Percentiles rank a stretch among this genome's conserved stretches.
phyloP scores from a whole-genome alignment of 169 alveolate species.

The Plasmodium chabaudi region DNA sequence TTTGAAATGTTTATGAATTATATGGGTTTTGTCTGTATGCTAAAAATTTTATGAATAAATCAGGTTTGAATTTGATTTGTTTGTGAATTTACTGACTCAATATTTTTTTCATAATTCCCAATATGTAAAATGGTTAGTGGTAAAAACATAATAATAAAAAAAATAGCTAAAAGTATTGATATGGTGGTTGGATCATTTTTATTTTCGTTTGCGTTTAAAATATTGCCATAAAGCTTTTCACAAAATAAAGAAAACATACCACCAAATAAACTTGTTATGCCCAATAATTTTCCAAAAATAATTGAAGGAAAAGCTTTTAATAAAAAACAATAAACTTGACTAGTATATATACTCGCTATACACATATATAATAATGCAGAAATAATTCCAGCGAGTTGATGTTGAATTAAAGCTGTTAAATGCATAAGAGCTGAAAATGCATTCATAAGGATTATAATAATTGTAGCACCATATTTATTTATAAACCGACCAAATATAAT shows the following conservation, averaged over 20 bases:
- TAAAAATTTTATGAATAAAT: background rate
- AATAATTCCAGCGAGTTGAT: conserved; percentile 43
- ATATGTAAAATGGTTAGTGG: conserved; percentile 38
- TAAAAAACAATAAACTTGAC: conserved; percentile 79
- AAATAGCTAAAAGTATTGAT: conserved; percentile 10
- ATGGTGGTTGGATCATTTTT: conserved; percentile 36
- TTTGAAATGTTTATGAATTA: too few species aligned
- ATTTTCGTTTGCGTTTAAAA: background rate
- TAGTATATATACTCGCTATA: conserved; percentile 79
- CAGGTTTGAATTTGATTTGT: background rate
- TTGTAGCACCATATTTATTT: conserved; percentile 61
- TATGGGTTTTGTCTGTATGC: too few species aligned
- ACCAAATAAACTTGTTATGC: conserved; percentile 78
- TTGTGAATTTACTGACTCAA: conserved; percentile 8
- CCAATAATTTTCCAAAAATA: conserved; percentile 81
- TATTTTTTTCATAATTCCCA: conserved; percentile 55
- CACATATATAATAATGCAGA: conserved; percentile 78
- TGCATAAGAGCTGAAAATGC: conserved; percentile 79
- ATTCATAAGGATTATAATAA: conserved; percentile 74
- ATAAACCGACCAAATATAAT: conserved; percentile 63
- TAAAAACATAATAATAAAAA: conserved; percentile 49
- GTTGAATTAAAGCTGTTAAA: conserved; percentile 60
- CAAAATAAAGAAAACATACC: conserved; percentile 80
- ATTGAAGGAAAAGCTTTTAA: conserved; percentile 77
- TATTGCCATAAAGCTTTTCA: conserved; percentile 65